Percentiles rank a stretch among this genome's conserved stretches.
Evolutionary conservation across 495 filamentous ascomycete genomes (phyloP).

Genomic region (Physcia stellaris): DNA sequence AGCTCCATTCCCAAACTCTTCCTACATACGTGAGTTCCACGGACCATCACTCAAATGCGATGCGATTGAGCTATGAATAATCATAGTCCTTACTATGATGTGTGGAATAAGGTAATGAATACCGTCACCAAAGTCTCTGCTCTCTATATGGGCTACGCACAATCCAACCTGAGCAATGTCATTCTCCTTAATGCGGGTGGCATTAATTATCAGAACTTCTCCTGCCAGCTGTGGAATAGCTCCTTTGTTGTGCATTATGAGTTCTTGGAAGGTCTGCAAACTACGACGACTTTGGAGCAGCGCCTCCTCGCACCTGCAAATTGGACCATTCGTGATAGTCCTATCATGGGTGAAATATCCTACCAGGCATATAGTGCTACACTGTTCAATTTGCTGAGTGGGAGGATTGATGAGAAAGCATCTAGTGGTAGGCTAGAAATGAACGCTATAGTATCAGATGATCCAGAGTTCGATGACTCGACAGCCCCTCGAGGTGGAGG

Average conservation of each 20-base stretch:
- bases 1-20: constrained; percentile 9
- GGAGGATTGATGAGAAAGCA: constrained; percentile 12
- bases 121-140: not conserved
- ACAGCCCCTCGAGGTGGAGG: constrained; percentile 9
- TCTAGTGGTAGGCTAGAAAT: constrained; percentile 8
- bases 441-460: not conserved
- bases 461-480: not conserved
- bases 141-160: not conserved
- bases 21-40: constrained; percentile 9
- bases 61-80: constrained; percentile 1
- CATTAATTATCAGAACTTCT: too few species aligned
- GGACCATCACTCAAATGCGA: constrained; percentile 12
- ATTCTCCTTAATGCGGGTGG: too few species aligned
- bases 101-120: not conserved
- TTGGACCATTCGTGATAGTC: not conserved
- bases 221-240: constrained; percentile 9
- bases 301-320: not conserved
- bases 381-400: constrained; percentile 9
- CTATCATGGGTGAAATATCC: not conserved
- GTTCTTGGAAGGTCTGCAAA: constrained; percentile 2
- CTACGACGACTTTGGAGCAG: not conserved
- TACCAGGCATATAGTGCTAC: constrained; percentile 12
- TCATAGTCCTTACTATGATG: constrained; percentile 9
- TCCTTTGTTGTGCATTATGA: constrained; percentile 4
- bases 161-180: too few species aligned